Conservation (phyloP, 192 early-diverging fungal species). For the Powellomyces hirtus region DNA sequence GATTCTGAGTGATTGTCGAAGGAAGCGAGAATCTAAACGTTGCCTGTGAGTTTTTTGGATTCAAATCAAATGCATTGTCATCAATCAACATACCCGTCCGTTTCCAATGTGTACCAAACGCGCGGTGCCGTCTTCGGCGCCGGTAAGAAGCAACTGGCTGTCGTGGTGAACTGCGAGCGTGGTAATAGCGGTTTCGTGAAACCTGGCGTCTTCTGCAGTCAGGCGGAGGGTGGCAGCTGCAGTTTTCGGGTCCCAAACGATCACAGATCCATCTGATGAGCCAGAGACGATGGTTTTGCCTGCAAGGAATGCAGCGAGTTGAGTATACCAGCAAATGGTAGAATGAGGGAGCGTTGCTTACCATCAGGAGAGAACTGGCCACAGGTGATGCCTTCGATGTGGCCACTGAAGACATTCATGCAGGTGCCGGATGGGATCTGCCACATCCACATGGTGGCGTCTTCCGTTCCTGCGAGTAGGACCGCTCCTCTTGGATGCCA, state of each 20-base stretch:
- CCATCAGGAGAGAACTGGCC: conserved; percentile 92
- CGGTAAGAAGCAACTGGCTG: conserved; percentile 75
- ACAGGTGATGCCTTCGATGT: conserved; percentile 77
- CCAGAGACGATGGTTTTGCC: conserved; percentile 77
- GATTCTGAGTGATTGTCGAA: conserved; percentile 83
- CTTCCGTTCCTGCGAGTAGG: conserved; percentile 81
- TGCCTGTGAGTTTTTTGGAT: background rate
- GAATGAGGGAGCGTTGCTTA: conserved; percentile 3
- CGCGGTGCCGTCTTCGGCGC: conserved; percentile 75
- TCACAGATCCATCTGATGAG: conserved; percentile 77
- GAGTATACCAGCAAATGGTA: background rate
- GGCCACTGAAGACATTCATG: conserved; percentile 94
- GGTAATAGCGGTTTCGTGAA: conserved; percentile 79
- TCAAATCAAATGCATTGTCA: background rate
- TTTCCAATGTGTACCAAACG: conserved; percentile 72
- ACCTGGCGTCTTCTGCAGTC: conserved; percentile 73
- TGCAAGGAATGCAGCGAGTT: background rate
- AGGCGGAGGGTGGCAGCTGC: conserved; percentile 65
- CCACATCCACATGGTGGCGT: conserved; percentile 98
- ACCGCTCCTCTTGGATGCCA: conserved; percentile 97
- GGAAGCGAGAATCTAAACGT: conserved; percentile 66
- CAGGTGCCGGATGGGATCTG: conserved; percentile 78
- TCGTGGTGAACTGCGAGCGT: conserved; percentile 72
- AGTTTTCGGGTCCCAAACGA: conserved; percentile 93
- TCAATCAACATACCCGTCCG: conserved; percentile 50